Evolutionary conservation across 2,329 filamentous ascomycete genomes (phyloP).

Genomic region (Chrysosporium keratinophilum): DNA sequence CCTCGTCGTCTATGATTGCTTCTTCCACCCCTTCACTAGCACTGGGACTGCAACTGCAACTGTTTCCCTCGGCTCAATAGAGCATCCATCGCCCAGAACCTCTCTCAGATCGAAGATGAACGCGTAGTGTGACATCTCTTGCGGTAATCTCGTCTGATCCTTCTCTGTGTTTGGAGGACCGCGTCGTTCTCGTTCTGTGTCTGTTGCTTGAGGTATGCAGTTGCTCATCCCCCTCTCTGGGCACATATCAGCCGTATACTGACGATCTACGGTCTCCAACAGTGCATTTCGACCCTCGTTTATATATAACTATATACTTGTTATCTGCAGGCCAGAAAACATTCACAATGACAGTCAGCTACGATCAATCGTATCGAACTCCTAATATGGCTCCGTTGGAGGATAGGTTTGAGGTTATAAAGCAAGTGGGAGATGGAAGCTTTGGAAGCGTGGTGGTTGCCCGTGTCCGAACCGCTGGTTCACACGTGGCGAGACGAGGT

Average conservation of each 20-base stretch:
- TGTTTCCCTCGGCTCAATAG: neutral
- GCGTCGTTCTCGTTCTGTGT: neutral
- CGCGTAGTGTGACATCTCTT: neutral
- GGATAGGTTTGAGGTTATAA: slow-evolving; percentile 91
- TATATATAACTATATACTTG: slow-evolving; percentile 7
- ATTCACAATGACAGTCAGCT: slow-evolving; percentile 62
- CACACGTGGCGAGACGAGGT: slow-evolving; percentile 76
- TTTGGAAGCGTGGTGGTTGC: slow-evolving; percentile 93
- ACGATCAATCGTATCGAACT: slow-evolving; percentile 61
- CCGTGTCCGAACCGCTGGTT: slow-evolving; percentile 79
- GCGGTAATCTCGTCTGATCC: neutral
- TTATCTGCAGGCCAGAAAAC: slow-evolving; percentile 34
- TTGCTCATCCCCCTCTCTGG: neutral
- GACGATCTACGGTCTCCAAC: neutral
- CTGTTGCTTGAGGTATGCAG: slow-evolving; percentile 5
- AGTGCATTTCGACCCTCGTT: slow-evolving; percentile 14
- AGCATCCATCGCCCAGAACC: neutral
- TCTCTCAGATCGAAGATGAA: slow-evolving; percentile 7
- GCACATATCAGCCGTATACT: neutral
- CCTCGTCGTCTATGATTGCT: slow-evolving; percentile 23
- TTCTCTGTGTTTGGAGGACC: neutral
- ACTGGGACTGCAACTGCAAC: neutral
- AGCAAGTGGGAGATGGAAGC: slow-evolving; percentile 97
- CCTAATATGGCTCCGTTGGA: slow-evolving; percentile 52
- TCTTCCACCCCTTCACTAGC: slow-evolving; percentile 9